Percentiles rank a stretch among this genome's conserved stretches.
These are phyloP conservation scores for Pisolithus sp. DNA, from an alignment of 768 basidiomycete genomes.

Conservation along the genomic window DNA sequence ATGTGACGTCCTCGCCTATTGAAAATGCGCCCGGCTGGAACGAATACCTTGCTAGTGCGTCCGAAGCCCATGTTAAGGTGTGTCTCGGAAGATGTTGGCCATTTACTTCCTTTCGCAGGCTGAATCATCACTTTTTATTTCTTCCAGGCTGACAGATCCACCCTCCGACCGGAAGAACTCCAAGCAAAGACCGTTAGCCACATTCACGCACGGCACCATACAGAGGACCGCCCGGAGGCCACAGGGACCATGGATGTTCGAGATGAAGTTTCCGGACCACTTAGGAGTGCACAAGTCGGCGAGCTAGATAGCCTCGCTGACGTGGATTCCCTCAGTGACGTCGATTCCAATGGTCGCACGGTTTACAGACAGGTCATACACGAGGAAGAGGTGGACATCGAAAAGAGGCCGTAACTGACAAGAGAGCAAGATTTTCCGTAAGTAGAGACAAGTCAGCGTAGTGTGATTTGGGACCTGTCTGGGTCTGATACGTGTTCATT, in stretches of 20 bases:
- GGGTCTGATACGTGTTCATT: no score
- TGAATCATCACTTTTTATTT: neutral
- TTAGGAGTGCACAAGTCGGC: slow-evolving; percentile 22
- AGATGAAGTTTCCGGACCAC: slow-evolving; percentile 23
- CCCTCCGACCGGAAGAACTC: slow-evolving; percentile 13
- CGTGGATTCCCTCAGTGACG: slow-evolving; percentile 20
- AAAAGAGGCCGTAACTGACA: slow-evolving; percentile 1
- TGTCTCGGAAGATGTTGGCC: neutral
- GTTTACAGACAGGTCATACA: slow-evolving; percentile 12
- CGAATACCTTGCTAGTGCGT: slow-evolving; percentile 53
- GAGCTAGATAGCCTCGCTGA: slow-evolving; percentile 25
- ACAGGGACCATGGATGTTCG: slow-evolving; percentile 24
- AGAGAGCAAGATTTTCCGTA: slow-evolving; percentile 4
- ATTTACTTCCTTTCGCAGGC: neutral
- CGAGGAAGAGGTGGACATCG: slow-evolving; percentile 6
- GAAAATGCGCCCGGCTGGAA: slow-evolving; percentile 67
- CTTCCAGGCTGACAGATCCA: slow-evolving; percentile 21
- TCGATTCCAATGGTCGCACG: slow-evolving; percentile 21
- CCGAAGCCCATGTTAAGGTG: slow-evolving; percentile 65
- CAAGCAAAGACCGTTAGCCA: slow-evolving; percentile 18
- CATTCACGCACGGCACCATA: slow-evolving; percentile 7
- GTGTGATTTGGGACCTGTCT: no score
- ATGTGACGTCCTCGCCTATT: slow-evolving; percentile 44
- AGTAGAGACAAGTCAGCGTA: neutral
- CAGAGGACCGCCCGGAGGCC: slow-evolving; percentile 9